phyloP scores from a whole-genome alignment of 1,284 basidiomycete species.

The Leucoagaricus sp. region DNA sequence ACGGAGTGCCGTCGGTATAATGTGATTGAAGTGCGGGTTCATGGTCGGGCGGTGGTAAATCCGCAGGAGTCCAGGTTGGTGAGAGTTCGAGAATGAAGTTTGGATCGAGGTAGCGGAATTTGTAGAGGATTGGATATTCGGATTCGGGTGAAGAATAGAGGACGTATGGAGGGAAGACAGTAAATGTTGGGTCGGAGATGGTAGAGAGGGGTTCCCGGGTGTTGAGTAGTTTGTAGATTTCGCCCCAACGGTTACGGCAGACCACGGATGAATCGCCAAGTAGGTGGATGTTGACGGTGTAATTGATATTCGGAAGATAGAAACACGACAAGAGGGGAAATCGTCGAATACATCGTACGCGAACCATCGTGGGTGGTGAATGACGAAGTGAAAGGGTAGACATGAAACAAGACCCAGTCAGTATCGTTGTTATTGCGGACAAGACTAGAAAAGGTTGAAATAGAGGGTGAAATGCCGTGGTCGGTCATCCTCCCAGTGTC shows the following conservation, averaged over 20 bases:
- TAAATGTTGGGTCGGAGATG: background rate
- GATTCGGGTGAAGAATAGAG: background rate
- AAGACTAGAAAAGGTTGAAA: background rate
- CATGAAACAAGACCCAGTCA: conserved; percentile 8
- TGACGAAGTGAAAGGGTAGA: background rate
- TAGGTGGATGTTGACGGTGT: background rate
- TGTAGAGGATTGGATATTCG: background rate
- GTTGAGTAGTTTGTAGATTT: background rate
- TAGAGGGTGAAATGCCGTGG: background rate
- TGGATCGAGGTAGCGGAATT: background rate
- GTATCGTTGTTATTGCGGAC: background rate
- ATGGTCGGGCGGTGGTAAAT: background rate
- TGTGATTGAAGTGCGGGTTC: conserved; percentile 12
- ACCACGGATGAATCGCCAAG: background rate
- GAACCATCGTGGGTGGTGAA: background rate
- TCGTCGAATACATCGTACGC: background rate
- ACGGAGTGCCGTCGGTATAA: conserved; percentile 1
- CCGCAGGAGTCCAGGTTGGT: background rate
- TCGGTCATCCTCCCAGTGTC: background rate
- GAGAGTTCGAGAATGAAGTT: background rate
- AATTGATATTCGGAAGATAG: background rate
- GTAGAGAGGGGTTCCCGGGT: background rate
- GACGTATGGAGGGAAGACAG: conserved; percentile 2
- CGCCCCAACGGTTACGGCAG: background rate
- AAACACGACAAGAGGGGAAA: conserved; percentile 1